Conservation (phyloP, 768 basidiomycete species). For the Phaeotremella fagi region DNA sequence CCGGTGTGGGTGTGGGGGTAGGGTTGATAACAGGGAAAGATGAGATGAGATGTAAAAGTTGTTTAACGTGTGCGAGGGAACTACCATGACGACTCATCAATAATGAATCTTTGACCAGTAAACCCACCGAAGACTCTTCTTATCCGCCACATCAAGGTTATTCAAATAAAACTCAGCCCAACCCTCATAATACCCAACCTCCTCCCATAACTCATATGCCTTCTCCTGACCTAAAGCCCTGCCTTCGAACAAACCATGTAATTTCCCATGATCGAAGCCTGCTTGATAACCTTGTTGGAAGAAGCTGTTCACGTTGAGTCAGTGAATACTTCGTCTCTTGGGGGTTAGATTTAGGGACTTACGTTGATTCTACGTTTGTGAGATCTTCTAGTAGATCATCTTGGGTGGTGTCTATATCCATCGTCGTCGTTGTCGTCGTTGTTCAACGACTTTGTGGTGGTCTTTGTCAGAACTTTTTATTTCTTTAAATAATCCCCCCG, state of each 20-base stretch:
- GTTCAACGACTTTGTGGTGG: not conserved
- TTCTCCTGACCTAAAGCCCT: conserved; percentile 81
- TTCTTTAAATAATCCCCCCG: too few species aligned
- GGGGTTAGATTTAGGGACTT: not conserved
- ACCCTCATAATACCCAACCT: conserved; percentile 88
- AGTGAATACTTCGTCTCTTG: conserved; percentile 4
- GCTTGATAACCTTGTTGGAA: conserved; percentile 71
- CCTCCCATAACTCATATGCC: conserved; percentile 95
- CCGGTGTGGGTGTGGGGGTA: conserved; percentile 45
- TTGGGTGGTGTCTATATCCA: not conserved
- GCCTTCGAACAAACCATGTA: conserved; percentile 88
- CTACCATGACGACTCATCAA: conserved; percentile 13
- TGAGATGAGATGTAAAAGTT: conserved; percentile 65
- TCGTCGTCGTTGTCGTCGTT: not conserved
- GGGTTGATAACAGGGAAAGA: conserved; percentile 74
- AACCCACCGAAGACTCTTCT: conserved; percentile 6
- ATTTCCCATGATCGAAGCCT: conserved; percentile 76
- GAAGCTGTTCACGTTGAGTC: conserved; percentile 55
- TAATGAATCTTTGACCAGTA: not conserved
- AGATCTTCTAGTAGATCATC: not conserved
- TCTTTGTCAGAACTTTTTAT: too few species aligned
- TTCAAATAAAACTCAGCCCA: conserved; percentile 62
- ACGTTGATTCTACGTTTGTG: not conserved
- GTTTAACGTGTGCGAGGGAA: conserved; percentile 58
- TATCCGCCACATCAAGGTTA: conserved; percentile 13